These are phyloP conservation scores for Cercospora sp. DNA, from an alignment of 2,329 filamentous ascomycete genomes.

Conservation along the genomic window DNA sequence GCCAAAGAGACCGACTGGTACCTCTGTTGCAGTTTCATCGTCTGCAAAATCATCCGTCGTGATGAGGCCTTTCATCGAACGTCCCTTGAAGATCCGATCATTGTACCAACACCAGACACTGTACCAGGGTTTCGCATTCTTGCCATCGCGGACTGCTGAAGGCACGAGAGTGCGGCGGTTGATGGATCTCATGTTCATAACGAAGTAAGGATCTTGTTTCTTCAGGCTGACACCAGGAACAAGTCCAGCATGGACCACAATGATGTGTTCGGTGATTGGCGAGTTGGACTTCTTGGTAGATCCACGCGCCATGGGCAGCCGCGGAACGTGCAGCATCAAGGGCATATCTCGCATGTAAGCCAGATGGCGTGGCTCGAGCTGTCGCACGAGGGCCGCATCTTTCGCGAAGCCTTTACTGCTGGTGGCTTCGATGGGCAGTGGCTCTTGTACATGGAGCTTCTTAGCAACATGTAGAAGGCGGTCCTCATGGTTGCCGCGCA, in stretches of 20 bases:
- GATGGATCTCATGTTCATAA: slow-evolving; percentile 91
- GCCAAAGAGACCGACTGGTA: slow-evolving; percentile 11
- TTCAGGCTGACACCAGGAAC: slow-evolving; percentile 71
- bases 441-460: slow-evolving; percentile 7
- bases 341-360: slow-evolving; percentile 39
- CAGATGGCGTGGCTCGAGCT: slow-evolving; percentile 36
- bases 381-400: slow-evolving; percentile 32
- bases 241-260: slow-evolving; percentile 83
- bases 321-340: slow-evolving; percentile 40
- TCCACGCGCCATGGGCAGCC: slow-evolving; percentile 31
- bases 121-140: slow-evolving; percentile 34
- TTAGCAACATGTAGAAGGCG: slow-evolving; percentile 62
- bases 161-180: slow-evolving; percentile 62
- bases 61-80: slow-evolving; percentile 25
- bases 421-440: slow-evolving; percentile 9
- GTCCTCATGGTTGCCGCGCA: slow-evolving; percentile 93
- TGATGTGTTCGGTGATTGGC: slow-evolving; percentile 62
- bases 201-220: slow-evolving; percentile 72
- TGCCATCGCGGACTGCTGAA: slow-evolving; percentile 42
- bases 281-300: slow-evolving; percentile 43
- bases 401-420: slow-evolving; percentile 32
- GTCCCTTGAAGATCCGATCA: slow-evolving; percentile 30
- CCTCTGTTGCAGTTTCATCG: background rate
- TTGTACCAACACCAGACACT: slow-evolving; percentile 40
- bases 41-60: slow-evolving; percentile 13